Conservation (phyloP, 768 basidiomycete species). For the Termitomyces bulborhizus region DNA sequence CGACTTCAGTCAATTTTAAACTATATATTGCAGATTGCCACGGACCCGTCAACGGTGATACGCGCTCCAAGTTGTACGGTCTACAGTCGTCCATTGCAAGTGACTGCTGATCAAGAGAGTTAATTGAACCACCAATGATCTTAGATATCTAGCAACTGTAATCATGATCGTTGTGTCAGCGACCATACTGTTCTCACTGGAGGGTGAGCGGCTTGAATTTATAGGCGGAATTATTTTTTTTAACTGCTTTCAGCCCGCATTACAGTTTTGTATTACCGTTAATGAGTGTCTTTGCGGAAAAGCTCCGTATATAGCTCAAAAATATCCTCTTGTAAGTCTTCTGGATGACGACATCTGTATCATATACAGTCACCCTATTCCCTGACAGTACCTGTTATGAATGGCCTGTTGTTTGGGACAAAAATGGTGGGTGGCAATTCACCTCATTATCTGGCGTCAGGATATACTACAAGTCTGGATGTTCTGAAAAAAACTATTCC, state of each 20-base stretch:
- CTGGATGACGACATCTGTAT: not conserved
- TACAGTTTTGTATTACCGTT: not conserved
- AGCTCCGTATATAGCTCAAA: not conserved
- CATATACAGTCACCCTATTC: not conserved
- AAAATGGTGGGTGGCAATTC: not conserved
- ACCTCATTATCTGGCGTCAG: not conserved
- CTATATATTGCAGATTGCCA: not conserved
- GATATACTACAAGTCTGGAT: not conserved
- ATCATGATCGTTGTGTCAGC: not conserved
- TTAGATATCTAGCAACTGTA: not conserved
- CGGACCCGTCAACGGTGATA: not conserved
- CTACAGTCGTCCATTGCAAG: not conserved
- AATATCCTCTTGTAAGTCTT: not conserved
- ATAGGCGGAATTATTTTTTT: not conserved
- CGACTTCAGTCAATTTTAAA: not conserved
- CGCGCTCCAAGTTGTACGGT: not conserved
- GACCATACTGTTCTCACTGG: not conserved
- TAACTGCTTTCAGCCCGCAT: not conserved
- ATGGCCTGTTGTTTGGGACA: not conserved
- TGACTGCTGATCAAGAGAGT: too few relatives aligned
- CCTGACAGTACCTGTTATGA: not conserved
- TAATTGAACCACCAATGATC: not conserved
- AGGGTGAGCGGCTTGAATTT: not conserved
- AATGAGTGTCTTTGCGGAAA: not conserved
- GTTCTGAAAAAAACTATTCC: not conserved